Evolutionary conservation across 176 grass and related monocot species (phyloP).

Genomic region (Saccharum officinarum): DNA sequence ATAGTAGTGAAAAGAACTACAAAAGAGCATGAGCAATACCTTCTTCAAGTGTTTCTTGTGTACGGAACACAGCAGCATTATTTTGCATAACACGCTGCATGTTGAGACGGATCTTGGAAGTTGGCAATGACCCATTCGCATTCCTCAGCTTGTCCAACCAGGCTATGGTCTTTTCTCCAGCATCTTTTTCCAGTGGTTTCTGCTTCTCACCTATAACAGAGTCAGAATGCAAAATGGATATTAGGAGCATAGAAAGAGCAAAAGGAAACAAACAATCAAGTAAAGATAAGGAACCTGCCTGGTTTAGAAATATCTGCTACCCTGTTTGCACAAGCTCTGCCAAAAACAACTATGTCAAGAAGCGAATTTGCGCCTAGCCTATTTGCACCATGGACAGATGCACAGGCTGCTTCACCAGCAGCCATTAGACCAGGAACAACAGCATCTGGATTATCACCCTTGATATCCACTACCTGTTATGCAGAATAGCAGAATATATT

Average conservation of each 20-base stretch:
- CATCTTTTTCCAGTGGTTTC: conserved; percentile 63
- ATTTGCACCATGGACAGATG: conserved; percentile 83
- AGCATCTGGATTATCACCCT: conserved; percentile 60
- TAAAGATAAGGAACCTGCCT: conserved; percentile 42
- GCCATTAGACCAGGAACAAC: conserved; percentile 75
- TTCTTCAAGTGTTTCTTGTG: conserved; percentile 86
- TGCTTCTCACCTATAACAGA: conserved; percentile 57
- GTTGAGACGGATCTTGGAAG: conserved; percentile 75
- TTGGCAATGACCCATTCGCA: conserved; percentile 65
- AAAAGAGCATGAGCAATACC: conserved; percentile 35
- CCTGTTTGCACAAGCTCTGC: conserved; percentile 84
- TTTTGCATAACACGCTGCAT: conserved; percentile 94
- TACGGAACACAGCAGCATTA: conserved; percentile 87
- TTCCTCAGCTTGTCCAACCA: conserved; percentile 84
- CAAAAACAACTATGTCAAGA: conserved; percentile 89
- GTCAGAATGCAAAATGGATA: conserved; percentile 18
- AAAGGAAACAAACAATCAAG: not conserved
- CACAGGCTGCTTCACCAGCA: conserved; percentile 82
- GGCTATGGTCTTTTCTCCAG: conserved; percentile 75
- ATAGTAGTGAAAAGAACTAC: not conserved
- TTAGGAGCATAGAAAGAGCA: conserved; percentile 19
- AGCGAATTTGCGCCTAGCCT: conserved; percentile 78
- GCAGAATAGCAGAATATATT: conserved; percentile 18
- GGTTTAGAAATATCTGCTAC: conserved; percentile 74
- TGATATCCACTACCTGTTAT: conserved; percentile 66